Base-by-base conservation (phyloP, 805 yeast species). In the Jamesozyma piceae region DNA sequence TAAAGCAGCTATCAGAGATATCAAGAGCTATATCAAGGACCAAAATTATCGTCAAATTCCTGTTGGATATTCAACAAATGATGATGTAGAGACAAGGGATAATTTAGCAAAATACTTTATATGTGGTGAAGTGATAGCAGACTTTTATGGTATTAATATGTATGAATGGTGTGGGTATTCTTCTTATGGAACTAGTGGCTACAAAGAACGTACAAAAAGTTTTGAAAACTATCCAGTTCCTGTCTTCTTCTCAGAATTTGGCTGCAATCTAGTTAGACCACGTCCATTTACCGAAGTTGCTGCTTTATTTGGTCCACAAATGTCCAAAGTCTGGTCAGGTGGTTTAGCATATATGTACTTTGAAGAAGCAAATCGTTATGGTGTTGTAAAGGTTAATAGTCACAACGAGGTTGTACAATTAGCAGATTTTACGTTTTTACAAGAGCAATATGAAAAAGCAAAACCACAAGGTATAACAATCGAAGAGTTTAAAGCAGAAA, bases 1-100 rank as follows among this genome's bases (percentile, higher is more conserved):
- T 44, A 92, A 90, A 72, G 96, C 97, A 26, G 95, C 97, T 15
- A 74, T 92, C 48, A 81, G 98, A 65, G 98, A 90, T 62, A 74
- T 75, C 58, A 89, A 85, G 66, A 57, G 71, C 15, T 88, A 92
- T 66, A 84, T 92, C 53, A 64, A 68, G 42, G 71, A 67, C 43
- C 68, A 71, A 26, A 42, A 44, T 11, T 85, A 85, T 66, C 79
- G 96, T 64, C 39, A 58, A 11, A 85, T 90, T 46, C 98, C 98
- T 13, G 89, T 90, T 43, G 98, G 98, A 14, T 90, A 89, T 65
- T 82, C 96, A 11, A 78, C 95, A 14, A 85, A 85, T 59, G 97
- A 89, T 64, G 97, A 85, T 58, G 72, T 80, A 22, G 80, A 76
- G 21, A 87, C 89, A 27, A 78, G 97, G 63, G 77, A 76, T 37